Evolutionary conservation across 208 protist genomes (phyloP).

Genomic region (Leptomonas seymouri): DNA sequence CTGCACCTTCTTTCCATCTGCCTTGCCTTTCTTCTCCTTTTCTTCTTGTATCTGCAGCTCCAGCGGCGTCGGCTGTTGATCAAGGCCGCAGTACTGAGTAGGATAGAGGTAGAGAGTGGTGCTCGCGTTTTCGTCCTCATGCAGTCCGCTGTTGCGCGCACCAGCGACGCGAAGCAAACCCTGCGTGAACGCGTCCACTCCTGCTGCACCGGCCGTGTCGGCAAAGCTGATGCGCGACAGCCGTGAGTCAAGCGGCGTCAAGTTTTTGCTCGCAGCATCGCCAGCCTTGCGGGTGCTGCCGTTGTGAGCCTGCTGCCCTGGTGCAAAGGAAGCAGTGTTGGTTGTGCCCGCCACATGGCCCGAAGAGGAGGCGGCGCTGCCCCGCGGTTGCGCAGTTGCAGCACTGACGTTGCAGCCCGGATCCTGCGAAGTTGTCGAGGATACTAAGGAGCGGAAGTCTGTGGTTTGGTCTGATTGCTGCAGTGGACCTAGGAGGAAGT

Average conservation of each 20-base stretch:
- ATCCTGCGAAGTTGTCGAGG: conserved; percentile 1
- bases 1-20: conserved; percentile 74
- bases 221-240: conserved; percentile 7
- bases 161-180: background rate
- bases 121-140: conserved; percentile 12
- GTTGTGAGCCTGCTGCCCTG: background rate
- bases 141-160: background rate
- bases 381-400: background rate
- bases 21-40: conserved; percentile 81
- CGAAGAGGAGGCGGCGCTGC: background rate
- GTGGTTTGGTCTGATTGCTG: background rate
- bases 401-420: conserved; percentile 5
- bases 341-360: background rate
- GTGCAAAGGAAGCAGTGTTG: background rate
- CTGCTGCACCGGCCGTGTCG: background rate
- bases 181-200: background rate
- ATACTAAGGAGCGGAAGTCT: background rate
- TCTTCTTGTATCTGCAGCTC: conserved; percentile 82
- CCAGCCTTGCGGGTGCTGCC: background rate
- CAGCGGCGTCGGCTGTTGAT: conserved; percentile 51
- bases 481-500: conserved; percentile 3
- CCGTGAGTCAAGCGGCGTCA: background rate
- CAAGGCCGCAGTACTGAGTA: conserved; percentile 73
- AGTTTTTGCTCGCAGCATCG: background rate
- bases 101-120: conserved; percentile 59